Conservation (phyloP, 83 land plant species). For the Larix sibirica region DNA sequence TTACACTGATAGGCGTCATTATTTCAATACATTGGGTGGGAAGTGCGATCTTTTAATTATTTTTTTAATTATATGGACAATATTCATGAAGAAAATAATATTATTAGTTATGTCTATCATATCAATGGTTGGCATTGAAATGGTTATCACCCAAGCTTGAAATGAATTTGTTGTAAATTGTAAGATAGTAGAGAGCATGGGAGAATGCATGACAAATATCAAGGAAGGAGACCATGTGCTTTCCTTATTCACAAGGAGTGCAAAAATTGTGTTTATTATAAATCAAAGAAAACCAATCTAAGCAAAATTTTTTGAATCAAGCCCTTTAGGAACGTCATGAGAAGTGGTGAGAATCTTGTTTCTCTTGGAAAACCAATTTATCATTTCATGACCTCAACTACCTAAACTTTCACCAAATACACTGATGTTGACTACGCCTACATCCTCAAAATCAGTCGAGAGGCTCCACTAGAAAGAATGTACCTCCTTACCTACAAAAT, state of each 20-base stretch:
- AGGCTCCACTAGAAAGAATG: constrained; percentile 58
- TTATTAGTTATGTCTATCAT: too few species aligned
- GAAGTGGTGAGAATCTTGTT: constrained; percentile 54
- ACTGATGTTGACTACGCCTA: constrained; percentile 73
- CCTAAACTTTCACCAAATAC: constrained; percentile 58
- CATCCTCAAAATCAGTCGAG: constrained; percentile 57
- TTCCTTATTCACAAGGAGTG: too few species aligned
- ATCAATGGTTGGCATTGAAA: too few species aligned
- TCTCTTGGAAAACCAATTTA: constrained; percentile 54
- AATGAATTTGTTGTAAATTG: too few species aligned
- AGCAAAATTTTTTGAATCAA: constrained; percentile 53
- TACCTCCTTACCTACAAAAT: constrained; percentile 73
- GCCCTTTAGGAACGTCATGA: constrained; percentile 47
- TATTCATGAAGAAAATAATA: too few species aligned
- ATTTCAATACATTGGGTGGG: too few species aligned
- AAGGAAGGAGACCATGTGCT: too few species aligned
- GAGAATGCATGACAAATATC: constrained; percentile 74
- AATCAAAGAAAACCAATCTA: constrained; percentile 68
- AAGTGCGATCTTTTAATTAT: too few species aligned
- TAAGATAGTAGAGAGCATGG: constrained; percentile 88
- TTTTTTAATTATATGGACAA: too few species aligned
- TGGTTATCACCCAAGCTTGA: too few species aligned
- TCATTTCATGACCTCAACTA: constrained; percentile 77
- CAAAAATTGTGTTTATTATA: too few species aligned
- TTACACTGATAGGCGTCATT: too few species aligned